A percentile compares a stretch with the other conserved stretches of the same genome.
Conservation (phyloP, 768 basidiomycete species). For the Gyrodon lividus region DNA sequence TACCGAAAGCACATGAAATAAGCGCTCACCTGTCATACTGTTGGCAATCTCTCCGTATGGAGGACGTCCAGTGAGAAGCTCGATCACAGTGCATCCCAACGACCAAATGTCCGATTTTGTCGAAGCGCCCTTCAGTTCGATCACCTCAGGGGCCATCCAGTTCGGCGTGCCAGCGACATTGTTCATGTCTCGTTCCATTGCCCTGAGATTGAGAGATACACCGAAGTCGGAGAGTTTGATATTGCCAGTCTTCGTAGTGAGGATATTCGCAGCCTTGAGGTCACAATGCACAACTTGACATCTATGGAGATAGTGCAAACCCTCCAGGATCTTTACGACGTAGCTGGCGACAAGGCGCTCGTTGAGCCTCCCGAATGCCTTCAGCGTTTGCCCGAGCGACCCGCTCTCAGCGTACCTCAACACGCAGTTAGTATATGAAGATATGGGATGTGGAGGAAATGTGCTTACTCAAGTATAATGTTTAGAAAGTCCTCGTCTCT, state of each 20-base stretch:
- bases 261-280: slow-evolving; percentile 96
- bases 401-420: slow-evolving; percentile 93
- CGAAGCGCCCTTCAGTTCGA: slow-evolving; percentile 92
- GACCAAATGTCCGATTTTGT: slow-evolving; percentile 96
- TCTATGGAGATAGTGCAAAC: slow-evolving; percentile 87
- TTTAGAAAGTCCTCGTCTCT: slow-evolving; percentile 85
- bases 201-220: slow-evolving; percentile 92
- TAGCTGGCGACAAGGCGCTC: slow-evolving; percentile 90
- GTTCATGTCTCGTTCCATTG: slow-evolving; percentile 81
- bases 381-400: slow-evolving; percentile 88
- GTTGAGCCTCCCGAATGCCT: slow-evolving; percentile 91
- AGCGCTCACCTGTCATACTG: slow-evolving; percentile 76
- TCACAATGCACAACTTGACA: slow-evolving; percentile 96
- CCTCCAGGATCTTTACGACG: slow-evolving; percentile 95
- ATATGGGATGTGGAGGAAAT: slow-evolving; percentile 1
- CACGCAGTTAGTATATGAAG: slow-evolving; percentile 13
- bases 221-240: slow-evolving; percentile 98
- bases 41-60: slow-evolving; percentile 90
- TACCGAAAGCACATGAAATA: slow-evolving; percentile 1
- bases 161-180: slow-evolving; percentile 94
- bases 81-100: slow-evolving; percentile 90
- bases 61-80: slow-evolving; percentile 88
- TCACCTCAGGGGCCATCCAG: slow-evolving; percentile 99
- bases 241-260: slow-evolving; percentile 98
- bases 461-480: slow-evolving; percentile 89